Evolutionary conservation across 331 rosid genomes (phyloP).

Genomic region (Quercus phellos): DNA sequence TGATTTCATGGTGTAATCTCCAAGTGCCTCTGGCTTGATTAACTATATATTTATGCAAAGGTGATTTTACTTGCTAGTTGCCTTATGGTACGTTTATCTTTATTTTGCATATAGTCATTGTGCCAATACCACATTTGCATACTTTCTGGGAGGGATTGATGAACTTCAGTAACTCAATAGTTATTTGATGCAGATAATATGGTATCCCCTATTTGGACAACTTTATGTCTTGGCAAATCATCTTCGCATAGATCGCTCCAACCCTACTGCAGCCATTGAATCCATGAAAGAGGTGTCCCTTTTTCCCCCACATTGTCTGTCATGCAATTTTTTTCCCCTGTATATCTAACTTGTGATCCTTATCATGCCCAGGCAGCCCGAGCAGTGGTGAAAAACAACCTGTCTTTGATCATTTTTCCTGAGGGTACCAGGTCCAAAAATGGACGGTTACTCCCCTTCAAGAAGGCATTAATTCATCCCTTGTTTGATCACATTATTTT

Average conservation of each 20-base stretch:
- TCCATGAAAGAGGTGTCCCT: constrained; percentile 50
- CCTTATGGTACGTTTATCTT: neutral
- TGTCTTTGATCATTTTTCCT: constrained; percentile 49
- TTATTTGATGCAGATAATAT: constrained; percentile 44
- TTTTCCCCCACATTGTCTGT: neutral
- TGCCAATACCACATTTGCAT: neutral
- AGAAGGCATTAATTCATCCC: constrained; percentile 36
- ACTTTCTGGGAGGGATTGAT: neutral
- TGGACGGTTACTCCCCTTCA: constrained; percentile 54
- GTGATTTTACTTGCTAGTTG: neutral
- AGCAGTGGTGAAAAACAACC: constrained; percentile 36
- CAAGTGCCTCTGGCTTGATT: too few species aligned
- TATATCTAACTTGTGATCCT: constrained; percentile 13
- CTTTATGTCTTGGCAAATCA: constrained; percentile 62
- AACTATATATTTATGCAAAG: neutral
- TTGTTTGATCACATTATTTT: neutral
- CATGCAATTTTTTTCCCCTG: neutral
- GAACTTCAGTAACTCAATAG: neutral
- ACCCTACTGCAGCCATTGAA: constrained; percentile 45
- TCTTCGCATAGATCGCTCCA: constrained; percentile 68
- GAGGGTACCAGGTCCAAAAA: constrained; percentile 53
- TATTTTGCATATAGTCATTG: neutral
- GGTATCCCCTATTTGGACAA: constrained; percentile 69
- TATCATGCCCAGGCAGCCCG: constrained; percentile 35
- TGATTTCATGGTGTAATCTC: too few species aligned